Conservation (phyloP, 345 rosid species). For the Camelina laxa region DNA sequence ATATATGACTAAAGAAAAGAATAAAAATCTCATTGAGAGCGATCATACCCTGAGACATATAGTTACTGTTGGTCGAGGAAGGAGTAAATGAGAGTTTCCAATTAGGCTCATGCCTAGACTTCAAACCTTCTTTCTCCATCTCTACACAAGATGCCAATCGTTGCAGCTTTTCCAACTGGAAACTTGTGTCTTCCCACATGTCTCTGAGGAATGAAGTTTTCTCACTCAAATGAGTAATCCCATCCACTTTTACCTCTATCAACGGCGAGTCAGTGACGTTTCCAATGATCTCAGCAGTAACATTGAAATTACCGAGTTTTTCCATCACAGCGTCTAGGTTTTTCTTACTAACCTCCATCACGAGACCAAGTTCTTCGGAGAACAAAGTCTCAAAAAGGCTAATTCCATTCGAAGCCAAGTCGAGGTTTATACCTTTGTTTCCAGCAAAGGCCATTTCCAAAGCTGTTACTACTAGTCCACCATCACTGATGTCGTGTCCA, state of each 20-base stretch:
- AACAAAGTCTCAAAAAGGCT: slow-evolving; percentile 79
- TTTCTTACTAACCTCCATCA: slow-evolving; percentile 72
- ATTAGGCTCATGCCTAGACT: slow-evolving; percentile 68
- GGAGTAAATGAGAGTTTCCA: slow-evolving; percentile 83
- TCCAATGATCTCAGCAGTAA: slow-evolving; percentile 74
- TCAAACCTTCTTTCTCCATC: slow-evolving; percentile 84
- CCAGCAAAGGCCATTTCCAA: slow-evolving; percentile 98
- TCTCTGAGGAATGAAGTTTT: slow-evolving; percentile 72
- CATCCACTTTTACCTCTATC: slow-evolving; percentile 68
- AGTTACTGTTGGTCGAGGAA: slow-evolving; percentile 64
- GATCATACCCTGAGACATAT: slow-evolving; percentile 48
- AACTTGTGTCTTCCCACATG: slow-evolving; percentile 96
- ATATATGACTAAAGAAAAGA: background rate
- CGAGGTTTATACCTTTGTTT: slow-evolving; percentile 65
- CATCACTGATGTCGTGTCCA: slow-evolving; percentile 96
- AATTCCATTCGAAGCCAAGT: slow-evolving; percentile 61
- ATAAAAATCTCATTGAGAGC: background rate
- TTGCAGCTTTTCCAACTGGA: slow-evolving; percentile 80
- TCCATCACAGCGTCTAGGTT: slow-evolving; percentile 62
- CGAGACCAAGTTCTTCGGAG: slow-evolving; percentile 87
- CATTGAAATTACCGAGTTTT: slow-evolving; percentile 52
- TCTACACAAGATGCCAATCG: slow-evolving; percentile 83
- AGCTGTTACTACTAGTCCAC: slow-evolving; percentile 75
- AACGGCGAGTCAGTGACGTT: slow-evolving; percentile 60
- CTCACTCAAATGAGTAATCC: slow-evolving; percentile 59